Evolutionary conservation across 768 basidiomycete genomes (phyloP).

Genomic region (Naganishia vishniacii): DNA sequence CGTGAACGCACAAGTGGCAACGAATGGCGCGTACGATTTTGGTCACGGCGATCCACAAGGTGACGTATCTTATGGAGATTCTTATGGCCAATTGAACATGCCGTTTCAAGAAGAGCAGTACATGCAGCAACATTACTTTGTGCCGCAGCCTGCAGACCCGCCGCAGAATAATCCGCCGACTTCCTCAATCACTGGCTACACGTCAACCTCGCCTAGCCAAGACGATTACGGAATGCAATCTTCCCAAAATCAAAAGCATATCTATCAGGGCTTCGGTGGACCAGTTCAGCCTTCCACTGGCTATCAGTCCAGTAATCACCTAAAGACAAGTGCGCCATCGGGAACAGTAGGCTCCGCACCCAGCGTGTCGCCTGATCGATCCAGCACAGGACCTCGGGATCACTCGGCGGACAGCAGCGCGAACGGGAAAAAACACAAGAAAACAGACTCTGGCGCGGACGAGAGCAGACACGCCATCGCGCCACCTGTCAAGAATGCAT

Average conservation of each 20-base stretch:
- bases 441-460: neutral
- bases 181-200: neutral
- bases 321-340: neutral
- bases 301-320: neutral
- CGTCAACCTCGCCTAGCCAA: neutral
- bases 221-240: neutral
- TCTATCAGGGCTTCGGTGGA: neutral
- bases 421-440: slow-evolving; percentile 7
- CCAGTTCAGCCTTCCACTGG: neutral
- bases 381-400: neutral
- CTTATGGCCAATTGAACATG: neutral
- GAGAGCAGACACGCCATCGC: slow-evolving; percentile 10
- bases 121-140: neutral
- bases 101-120: neutral
- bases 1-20: neutral
- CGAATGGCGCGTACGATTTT: neutral
- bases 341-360: neutral
- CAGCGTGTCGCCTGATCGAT: slow-evolving; percentile 3
- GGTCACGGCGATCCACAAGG: neutral
- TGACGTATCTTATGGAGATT: neutral
- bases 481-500: slow-evolving; percentile 35
- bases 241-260: neutral
- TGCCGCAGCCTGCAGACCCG: neutral
- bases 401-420: neutral
- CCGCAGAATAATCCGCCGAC: neutral